Evolutionary conservation across 805 yeast genomes (phyloP), one percentile per base, ranked within the genome.

Genomic region (Komagataella mondaviorum): DNA sequence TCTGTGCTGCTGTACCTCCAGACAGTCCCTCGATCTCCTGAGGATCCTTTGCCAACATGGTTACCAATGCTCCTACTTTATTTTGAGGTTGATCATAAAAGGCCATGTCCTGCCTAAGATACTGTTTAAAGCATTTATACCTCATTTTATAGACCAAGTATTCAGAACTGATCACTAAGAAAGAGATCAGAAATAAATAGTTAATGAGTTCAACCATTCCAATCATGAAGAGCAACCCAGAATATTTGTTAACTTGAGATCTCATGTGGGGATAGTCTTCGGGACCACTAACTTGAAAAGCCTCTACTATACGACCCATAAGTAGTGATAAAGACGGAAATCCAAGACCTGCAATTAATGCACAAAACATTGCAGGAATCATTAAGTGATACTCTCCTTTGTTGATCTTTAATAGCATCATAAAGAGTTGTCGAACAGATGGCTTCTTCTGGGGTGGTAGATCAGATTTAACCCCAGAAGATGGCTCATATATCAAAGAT

Each of bases 31-130:
- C 72, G 53, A 87, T 65, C 58, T 88, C 96, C 57, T 96, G 79
- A 0, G 87, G 65, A 62, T 93, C 97, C 60, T 87, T 88, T 73
- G 90, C 69, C 3, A 91, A 56, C 18, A 90, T 69, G 0, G 95
- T 78, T 17, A 82, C 72, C 14, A 85, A 57, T 55, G 76, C 83
- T 43, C 78, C 75, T 1, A 80, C 70, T 45, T 66, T 69, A 51
- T 63, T 67, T 10, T 55, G 58, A 14, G 67, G 64, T 2, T 58
- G 56, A 22, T 67, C 68, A 57, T 76, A 78, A 81, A 85, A 87
- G 2, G 66, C 55, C 59, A 77, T 57, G 24, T 75, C 75, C 54
- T 83, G 85, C 1, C 66, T 61, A 2, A 78, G 63, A 4, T 89
- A 67, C 36, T 67, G 70, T 1, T 59, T 56, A 57, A 88, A 77